Evolutionary conservation across 768 basidiomycete genomes (phyloP).

Genomic region (Xerocomellus chrysenteron): DNA sequence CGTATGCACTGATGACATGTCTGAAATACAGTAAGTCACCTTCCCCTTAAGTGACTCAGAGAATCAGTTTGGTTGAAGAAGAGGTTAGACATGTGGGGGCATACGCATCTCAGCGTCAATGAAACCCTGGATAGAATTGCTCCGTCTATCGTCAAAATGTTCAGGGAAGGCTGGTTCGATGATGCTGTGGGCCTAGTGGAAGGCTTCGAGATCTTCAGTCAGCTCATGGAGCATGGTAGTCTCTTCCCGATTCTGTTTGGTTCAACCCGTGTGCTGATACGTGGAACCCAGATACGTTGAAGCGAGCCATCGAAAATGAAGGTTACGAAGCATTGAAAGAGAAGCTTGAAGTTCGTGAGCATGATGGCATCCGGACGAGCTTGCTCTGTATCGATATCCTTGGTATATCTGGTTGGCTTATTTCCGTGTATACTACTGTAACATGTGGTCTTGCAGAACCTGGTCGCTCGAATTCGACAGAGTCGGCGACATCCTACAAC

Average conservation of each 20-base stretch:
- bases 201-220: not conserved
- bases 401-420: not conserved
- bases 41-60: too few species aligned
- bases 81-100: not conserved
- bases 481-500: too few species aligned
- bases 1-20: too few species aligned
- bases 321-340: not conserved
- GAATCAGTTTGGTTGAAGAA: not conserved
- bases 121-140: not conserved
- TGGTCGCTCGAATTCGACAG: too few species aligned
- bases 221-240: not conserved
- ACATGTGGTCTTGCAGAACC: too few species aligned
- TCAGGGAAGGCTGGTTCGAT: constrained; percentile 3
- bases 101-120: too few species aligned
- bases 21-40: too few species aligned
- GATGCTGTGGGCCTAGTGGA: constrained; percentile 1
- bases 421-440: not conserved
- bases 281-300: not conserved
- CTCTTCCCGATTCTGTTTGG: not conserved
- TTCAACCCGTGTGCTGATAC: not conserved
- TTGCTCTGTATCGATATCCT: not conserved
- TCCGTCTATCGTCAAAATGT: not conserved
- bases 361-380: not conserved
- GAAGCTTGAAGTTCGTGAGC: not conserved
- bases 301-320: too few species aligned